Evolutionary conservation across 108 stramenopile genomes (phyloP).

Genomic region (Schizochytrium sp.): DNA sequence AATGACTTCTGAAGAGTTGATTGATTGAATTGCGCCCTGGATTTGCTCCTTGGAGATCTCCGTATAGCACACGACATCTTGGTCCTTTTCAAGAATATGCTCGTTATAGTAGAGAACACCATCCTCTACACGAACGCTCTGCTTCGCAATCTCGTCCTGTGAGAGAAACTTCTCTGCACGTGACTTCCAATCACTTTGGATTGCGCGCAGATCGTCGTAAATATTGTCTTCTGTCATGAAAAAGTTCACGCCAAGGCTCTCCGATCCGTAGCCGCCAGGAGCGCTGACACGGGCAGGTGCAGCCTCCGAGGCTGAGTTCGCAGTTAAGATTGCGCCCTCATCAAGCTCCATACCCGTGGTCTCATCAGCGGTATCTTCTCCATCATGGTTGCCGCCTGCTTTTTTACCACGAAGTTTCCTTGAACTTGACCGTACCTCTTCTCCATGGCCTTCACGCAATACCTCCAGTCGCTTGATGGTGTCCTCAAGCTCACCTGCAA

Average conservation of each 20-base stretch:
- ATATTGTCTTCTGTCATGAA: constrained; percentile 42
- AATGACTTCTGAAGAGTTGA: constrained; percentile 43
- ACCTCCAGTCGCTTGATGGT: constrained; percentile 15
- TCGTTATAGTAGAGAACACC: constrained; percentile 41
- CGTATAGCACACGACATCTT: constrained; percentile 27
- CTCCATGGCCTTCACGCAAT: constrained; percentile 41
- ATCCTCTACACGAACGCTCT: constrained; percentile 53
- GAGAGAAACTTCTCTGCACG: constrained; percentile 32
- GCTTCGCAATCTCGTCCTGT: background rate
- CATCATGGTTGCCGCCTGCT: constrained; percentile 35
- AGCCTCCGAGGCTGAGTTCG: background rate
- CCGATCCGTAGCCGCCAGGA: constrained; percentile 19
- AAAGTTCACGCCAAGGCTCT: constrained; percentile 35
- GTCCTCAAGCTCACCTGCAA: constrained; percentile 31
- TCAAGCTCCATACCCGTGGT: background rate
- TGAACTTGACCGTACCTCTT: constrained; percentile 51
- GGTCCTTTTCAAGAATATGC: constrained; percentile 47
- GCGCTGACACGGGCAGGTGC: background rate
- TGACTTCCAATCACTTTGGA: constrained; percentile 37
- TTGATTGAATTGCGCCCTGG: constrained; percentile 33
- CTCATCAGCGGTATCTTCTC: constrained; percentile 22
- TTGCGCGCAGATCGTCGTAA: constrained; percentile 12
- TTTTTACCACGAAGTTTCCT: constrained; percentile 42
- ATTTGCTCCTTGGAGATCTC: constrained; percentile 56
- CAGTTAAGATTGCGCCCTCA: background rate